Percentiles rank a stretch among this genome's conserved stretches.
These are phyloP conservation scores for Talaromyces funiculosus DNA, from an alignment of 2,329 filamentous ascomycete species.

Conservation along the genomic window DNA sequence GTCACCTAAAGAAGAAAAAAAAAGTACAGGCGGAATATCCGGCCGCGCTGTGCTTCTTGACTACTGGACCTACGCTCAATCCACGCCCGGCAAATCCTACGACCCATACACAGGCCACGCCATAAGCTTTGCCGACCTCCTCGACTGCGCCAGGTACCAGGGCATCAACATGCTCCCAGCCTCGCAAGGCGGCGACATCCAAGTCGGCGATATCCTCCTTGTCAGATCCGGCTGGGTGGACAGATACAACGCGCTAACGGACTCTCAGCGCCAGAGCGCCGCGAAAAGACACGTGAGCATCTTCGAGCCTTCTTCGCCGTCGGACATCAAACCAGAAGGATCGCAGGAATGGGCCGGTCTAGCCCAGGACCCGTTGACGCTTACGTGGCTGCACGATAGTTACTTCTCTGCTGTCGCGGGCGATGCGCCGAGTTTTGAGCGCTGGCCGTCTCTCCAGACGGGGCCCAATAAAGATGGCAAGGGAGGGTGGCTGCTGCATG, in stretches of 20 bases:
- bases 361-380: constrained; percentile 50
- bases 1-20: neutral
- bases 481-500: constrained; percentile 30
- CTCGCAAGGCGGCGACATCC: constrained; percentile 50
- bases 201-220: constrained; percentile 60
- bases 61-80: constrained; percentile 44
- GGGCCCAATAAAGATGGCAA: neutral
- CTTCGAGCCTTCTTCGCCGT: neutral
- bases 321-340: constrained; percentile 17
- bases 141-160: constrained; percentile 54
- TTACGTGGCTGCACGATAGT: constrained; percentile 64
- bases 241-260: constrained; percentile 46
- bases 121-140: constrained; percentile 52
- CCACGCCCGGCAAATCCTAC: constrained; percentile 44
- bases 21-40: constrained; percentile 30
- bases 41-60: constrained; percentile 40
- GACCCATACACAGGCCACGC: constrained; percentile 49
- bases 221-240: constrained; percentile 60
- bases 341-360: constrained; percentile 46
- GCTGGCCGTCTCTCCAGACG: constrained; percentile 47
- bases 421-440: constrained; percentile 60
- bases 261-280: constrained; percentile 28
- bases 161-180: constrained; percentile 56
- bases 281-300: constrained; percentile 23
- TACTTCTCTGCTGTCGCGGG: constrained; percentile 62